Conservation (phyloP, 768 basidiomycete species). For the Rhizopogon vinicolor region DNA sequence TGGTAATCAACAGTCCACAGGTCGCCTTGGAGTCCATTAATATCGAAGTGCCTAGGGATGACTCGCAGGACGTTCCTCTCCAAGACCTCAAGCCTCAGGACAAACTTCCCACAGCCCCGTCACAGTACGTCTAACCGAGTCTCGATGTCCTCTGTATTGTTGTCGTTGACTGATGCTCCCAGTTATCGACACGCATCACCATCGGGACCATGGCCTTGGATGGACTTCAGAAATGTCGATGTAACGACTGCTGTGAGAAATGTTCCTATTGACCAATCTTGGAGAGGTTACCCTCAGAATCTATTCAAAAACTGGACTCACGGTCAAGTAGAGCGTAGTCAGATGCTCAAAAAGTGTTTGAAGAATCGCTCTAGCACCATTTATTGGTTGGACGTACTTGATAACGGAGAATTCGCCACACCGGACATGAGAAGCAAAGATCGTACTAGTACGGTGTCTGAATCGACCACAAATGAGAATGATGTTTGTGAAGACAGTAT, state of each 20-base stretch:
- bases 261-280: background rate
- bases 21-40: background rate
- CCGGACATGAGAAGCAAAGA: background rate
- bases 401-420: conserved; percentile 8
- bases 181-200: conserved; percentile 18
- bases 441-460: background rate
- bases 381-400: conserved; percentile 20
- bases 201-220: conserved; percentile 32
- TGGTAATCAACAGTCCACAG: background rate
- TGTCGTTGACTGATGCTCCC: background rate
- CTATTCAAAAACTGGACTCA: conserved; percentile 29
- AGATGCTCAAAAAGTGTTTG: conserved; percentile 20
- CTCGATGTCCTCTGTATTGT: no score
- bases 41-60: no score
- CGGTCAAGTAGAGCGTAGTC: conserved; percentile 23
- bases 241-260: no score
- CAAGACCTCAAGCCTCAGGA: background rate
- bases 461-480: no score
- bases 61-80: background rate
- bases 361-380: conserved; percentile 14
- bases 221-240: conserved; percentile 7
- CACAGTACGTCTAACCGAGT: background rate
- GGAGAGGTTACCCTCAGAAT: conserved; percentile 26
- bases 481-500: no score
- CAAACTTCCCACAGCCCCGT: background rate